These are phyloP conservation scores for Neocatenulostroma microsporum DNA, from an alignment of 2,329 filamentous ascomycete species.

Conservation along the genomic window DNA sequence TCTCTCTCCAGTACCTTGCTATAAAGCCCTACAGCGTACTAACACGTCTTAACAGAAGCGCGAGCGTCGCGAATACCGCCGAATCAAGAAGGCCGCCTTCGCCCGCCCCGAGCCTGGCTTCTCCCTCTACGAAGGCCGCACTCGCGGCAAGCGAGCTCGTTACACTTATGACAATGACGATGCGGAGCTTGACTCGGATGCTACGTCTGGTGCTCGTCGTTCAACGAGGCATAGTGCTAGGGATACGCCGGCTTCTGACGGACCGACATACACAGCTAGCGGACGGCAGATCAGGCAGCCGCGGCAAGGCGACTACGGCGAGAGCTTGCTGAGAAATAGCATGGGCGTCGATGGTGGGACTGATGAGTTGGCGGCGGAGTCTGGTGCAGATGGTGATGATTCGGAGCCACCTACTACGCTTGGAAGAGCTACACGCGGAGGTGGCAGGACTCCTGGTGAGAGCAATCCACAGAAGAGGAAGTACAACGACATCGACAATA, in stretches of 20 bases:
- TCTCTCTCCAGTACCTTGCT: background rate
- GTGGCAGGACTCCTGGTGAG: slow-evolving; percentile 20
- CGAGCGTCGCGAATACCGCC: slow-evolving; percentile 82
- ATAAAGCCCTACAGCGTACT: background rate
- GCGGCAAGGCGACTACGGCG: slow-evolving; percentile 55
- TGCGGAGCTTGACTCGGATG: slow-evolving; percentile 57
- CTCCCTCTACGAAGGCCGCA: slow-evolving; percentile 91
- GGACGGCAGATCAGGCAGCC: slow-evolving; percentile 74
- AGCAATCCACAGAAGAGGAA: slow-evolving; percentile 37
- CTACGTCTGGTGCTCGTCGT: slow-evolving; percentile 58
- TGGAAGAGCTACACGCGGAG: slow-evolving; percentile 32
- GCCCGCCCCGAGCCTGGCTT: slow-evolving; percentile 79
- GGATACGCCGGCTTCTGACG: slow-evolving; percentile 64
- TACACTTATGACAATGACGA: slow-evolving; percentile 89
- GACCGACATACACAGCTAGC: slow-evolving; percentile 67
- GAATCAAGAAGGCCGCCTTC: slow-evolving; percentile 78
- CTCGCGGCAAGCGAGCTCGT: slow-evolving; percentile 88
- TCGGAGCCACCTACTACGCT: slow-evolving; percentile 37
- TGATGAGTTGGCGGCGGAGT: slow-evolving; percentile 33
- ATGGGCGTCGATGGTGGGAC: background rate
- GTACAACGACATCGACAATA: slow-evolving; percentile 55
- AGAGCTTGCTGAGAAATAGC: slow-evolving; percentile 48
- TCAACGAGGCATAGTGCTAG: slow-evolving; percentile 57
- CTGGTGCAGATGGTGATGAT: slow-evolving; percentile 38
- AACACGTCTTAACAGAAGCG: slow-evolving; percentile 69